Conservation (phyloP, 495 filamentous ascomycete genomes). For the Friedmanniomyces simplex region DNA sequence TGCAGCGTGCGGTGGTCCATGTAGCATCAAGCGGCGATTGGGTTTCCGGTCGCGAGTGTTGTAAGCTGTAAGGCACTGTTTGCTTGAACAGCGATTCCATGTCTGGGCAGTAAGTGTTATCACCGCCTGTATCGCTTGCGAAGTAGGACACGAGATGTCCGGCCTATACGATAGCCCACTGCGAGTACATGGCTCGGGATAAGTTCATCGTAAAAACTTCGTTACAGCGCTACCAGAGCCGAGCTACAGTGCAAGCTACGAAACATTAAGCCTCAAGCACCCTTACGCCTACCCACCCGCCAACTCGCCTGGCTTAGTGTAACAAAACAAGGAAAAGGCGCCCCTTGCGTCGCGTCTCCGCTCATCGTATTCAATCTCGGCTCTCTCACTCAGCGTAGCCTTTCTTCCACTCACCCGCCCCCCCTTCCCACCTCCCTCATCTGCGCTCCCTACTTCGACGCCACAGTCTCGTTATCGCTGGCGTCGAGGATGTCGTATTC, state of each 20-base stretch:
- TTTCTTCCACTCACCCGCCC: background rate
- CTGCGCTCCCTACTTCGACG: conserved; percentile 1
- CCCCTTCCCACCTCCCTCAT: background rate
- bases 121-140: background rate
- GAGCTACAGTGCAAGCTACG: background rate
- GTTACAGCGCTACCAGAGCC: background rate
- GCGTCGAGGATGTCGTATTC: conserved; percentile 96
- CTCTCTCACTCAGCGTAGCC: background rate
- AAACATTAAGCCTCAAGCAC: background rate
- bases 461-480: conserved; percentile 66
- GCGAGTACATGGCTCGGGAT: too few species aligned
- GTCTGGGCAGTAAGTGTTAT: background rate
- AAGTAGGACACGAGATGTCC: background rate
- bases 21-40: background rate
- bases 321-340: background rate
- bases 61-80: background rate
- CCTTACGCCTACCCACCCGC: background rate
- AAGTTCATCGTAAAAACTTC: background rate
- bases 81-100: background rate
- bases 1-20: background rate
- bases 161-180: too few species aligned
- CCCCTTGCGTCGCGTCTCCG: background rate
- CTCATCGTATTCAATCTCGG: background rate
- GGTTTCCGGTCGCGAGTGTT: background rate
- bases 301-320: background rate